Evolutionary conservation across 495 filamentous ascomycete genomes (phyloP), one percentile per base, ranked within the genome.

Genomic region (Chlorociboria aeruginascens): DNA sequence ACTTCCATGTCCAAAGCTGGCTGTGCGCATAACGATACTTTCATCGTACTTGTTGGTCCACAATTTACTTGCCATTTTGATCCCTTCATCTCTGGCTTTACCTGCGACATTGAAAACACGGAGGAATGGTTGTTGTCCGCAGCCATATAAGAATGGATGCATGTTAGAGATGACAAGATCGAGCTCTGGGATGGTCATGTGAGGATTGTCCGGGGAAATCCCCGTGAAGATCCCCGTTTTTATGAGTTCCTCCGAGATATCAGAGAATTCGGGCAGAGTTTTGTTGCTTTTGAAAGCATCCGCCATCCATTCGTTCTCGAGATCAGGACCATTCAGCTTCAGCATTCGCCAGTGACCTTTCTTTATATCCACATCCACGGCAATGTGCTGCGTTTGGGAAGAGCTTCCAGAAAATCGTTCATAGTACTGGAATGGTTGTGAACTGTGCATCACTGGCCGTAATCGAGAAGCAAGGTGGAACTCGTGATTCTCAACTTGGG

Each of bases 181-280:
- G 0, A 47, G 32, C 8, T 39, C 38, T 7, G 44, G 50, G 32
- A 52, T 52, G n/a, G 37, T 8, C 44, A 47, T 47, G 37, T 52
- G 47, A 12, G 13, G 17, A 1, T 30, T 12, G 1, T 12, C 33
- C 2, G 10, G 3, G 10, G 28, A 28, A 14, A 46, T 29, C 2
- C 6, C 8, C 14, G 49, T 41, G 43, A 51, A 46, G 20, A 35
- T 45, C 4, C 48, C 48, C 8, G 20, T 39, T 1, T 17, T 8
- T 3, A 45, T 38, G 3, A 8, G 11, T 40, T 32, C 45, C 41
- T n/a, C 8, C 4, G 14, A 45, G 11, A 6, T 20, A 32, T 6
- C 39, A n/a, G 35, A 45, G 40, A 7, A n/a, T 45, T 1, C 34
- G 33, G 12, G 20, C 20, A 25, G 32, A 29, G 33, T 10, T 43